Conservation (phyloP, 2,329 filamentous ascomycete genomes). For the Aspergillus fumigatus region DNA sequence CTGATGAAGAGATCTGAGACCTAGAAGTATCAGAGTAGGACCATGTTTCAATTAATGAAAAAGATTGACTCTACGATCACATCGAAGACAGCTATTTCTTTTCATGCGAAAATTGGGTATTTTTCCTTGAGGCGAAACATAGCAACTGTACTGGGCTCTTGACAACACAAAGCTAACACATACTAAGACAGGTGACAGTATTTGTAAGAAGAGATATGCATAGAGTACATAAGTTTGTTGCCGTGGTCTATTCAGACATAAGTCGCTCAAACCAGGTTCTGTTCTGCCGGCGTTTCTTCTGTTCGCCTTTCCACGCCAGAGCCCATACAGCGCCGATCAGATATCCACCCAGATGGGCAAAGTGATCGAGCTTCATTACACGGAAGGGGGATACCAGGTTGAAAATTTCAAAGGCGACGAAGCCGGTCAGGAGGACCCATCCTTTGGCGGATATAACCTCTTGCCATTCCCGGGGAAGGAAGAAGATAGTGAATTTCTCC, state of each 20-base stretch:
- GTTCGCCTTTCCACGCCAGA: slow-evolving; percentile 6
- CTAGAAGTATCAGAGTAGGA: neutral
- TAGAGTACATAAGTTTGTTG: neutral
- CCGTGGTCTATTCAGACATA: neutral
- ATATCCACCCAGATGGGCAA: slow-evolving; percentile 42
- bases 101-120: neutral
- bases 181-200: neutral
- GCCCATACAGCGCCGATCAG: slow-evolving; percentile 28
- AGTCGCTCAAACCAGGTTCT: slow-evolving; percentile 13
- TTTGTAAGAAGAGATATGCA: neutral
- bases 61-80: neutral
- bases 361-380: slow-evolving; percentile 35
- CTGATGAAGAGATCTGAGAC: neutral
- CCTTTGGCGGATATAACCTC: slow-evolving; percentile 41
- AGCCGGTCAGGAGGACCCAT: slow-evolving; percentile 31
- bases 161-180: neutral
- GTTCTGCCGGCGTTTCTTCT: slow-evolving; percentile 11
- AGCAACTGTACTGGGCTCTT: neutral
- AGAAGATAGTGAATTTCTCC: slow-evolving; percentile 38
- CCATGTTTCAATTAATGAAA: neutral
- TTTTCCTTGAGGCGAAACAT: neutral
- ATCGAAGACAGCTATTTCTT: neutral
- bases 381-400: slow-evolving; percentile 27
- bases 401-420: slow-evolving; percentile 36
- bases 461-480: slow-evolving; percentile 37